Evolutionary conservation across 768 basidiomycete genomes (phyloP), one percentile per base, ranked within the genome.

Genomic region (Suillus discolor): DNA sequence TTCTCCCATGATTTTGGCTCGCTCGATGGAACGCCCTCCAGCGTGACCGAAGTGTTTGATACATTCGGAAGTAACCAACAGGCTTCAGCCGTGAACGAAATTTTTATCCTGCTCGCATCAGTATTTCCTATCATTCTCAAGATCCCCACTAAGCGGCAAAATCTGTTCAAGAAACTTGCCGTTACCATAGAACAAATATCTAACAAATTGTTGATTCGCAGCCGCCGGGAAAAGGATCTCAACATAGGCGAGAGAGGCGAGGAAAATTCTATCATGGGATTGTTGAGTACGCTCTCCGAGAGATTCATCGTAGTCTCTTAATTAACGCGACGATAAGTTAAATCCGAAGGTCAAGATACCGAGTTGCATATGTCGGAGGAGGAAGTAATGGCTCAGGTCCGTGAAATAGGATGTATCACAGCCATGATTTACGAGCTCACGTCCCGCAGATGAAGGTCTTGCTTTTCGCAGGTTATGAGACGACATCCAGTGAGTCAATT

Each of bases 1-100:
- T 89, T 88, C 64, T 83, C 84, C 6, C 83, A 88, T 68, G 78
- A 87, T 69, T 89, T 89, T 66, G 81, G 81, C 16, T 73, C 83
- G 0, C 77, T 88, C 6, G 80, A 84, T 13, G 86, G 86, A 6
- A 79, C 83, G 63, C 72, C 71, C 38, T 77, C 83, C 4, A 67
- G 76, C 3, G 78, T 87, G 20, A 75, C 79, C 3, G 76, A 80
- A 6, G 75, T 78, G 2, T 83, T 85, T 36, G 79, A 81, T 18
- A 71, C 75, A 0, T 78, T 82, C 61, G 42, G 31, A 3, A 66
- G 67, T 16, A 70, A 78, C 7, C 67, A 67, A 16, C 34, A 34
- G 9, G 9, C 62, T 6, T 73, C 75, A 6, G 51, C 74, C 5
- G 39, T 80, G 57, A 76, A 76, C 23, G 66, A 68, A 16, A 62